Percentiles rank a stretch among this genome's conserved stretches.
Evolutionary conservation across 2,329 filamentous ascomycete genomes (phyloP).

Genomic region (Aspergillus transmontanensis): DNA sequence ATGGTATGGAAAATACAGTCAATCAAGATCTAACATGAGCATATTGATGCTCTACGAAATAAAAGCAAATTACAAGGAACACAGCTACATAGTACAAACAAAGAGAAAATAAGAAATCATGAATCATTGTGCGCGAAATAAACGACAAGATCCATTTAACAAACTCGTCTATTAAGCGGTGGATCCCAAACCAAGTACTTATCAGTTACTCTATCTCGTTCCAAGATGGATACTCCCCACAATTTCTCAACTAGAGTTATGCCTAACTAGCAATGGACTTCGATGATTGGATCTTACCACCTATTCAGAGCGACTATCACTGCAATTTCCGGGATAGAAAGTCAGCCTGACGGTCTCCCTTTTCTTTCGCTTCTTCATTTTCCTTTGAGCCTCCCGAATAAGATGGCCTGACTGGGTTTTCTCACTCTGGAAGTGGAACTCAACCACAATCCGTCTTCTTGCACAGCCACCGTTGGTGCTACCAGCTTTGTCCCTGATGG

Average conservation of each 20-base stretch:
- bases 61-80: too few relatives aligned
- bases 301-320: constrained; percentile 1
- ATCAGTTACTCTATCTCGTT: not conserved
- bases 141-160: not conserved
- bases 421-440: not conserved
- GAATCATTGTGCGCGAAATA: not conserved
- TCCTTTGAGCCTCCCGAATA: not conserved
- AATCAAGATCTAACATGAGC: too few relatives aligned
- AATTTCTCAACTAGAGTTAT: constrained; percentile 3
- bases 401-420: not conserved
- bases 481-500: not conserved
- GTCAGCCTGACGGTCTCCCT: constrained; percentile 7
- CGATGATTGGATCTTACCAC: not conserved
- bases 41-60: too few relatives aligned
- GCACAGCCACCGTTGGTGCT: not conserved
- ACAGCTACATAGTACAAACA: too few relatives aligned
- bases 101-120: not conserved
- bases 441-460: not conserved
- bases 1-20: not conserved
- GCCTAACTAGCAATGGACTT: not conserved
- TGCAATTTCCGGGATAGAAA: constrained; percentile 5
- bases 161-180: not conserved
- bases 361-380: not conserved
- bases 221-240: not conserved
- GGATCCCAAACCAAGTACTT: not conserved